Evolutionary conservation across 352 stramenopile genomes (phyloP).

Genomic region (Phytophthora sansomeana): DNA sequence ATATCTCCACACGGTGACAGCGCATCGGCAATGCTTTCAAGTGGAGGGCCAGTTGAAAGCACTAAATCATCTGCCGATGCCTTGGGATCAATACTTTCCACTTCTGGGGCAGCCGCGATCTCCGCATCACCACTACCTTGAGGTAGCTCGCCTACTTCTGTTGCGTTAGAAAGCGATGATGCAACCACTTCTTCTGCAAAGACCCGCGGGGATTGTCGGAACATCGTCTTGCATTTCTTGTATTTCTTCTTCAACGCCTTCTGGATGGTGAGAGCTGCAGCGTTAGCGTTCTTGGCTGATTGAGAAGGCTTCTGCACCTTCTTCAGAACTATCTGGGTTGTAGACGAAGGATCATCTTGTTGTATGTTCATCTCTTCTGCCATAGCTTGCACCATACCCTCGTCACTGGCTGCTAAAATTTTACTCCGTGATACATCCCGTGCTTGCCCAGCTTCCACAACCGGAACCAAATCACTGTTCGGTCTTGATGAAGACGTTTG

Average conservation of each 20-base stretch:
- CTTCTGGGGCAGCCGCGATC: neutral
- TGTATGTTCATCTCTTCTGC: neutral
- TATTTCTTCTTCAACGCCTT: slow-evolving; percentile 56
- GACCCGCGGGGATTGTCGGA: slow-evolving; percentile 55
- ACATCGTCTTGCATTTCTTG: slow-evolving; percentile 48
- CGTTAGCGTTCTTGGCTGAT: slow-evolving; percentile 22
- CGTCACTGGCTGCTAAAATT: neutral
- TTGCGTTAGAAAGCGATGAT: neutral
- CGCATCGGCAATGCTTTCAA: neutral
- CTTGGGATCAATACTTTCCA: neutral
- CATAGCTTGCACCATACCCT: neutral
- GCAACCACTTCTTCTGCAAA: slow-evolving; percentile 39
- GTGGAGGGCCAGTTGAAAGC: neutral
- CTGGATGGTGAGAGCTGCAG: slow-evolving; percentile 52
- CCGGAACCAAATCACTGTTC: neutral
- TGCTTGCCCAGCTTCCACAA: neutral
- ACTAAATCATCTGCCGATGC: neutral
- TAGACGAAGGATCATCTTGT: neutral
- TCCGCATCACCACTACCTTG: neutral
- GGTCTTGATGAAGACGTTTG: neutral
- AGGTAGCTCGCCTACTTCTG: neutral
- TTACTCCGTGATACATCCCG: neutral
- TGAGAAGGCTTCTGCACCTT: slow-evolving; percentile 6
- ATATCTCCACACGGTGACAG: neutral
- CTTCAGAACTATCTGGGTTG: slow-evolving; percentile 26